Base-by-base conservation (phyloP, 2,329 filamentous ascomycete species). In the Macrophomina phaseolina region DNA sequence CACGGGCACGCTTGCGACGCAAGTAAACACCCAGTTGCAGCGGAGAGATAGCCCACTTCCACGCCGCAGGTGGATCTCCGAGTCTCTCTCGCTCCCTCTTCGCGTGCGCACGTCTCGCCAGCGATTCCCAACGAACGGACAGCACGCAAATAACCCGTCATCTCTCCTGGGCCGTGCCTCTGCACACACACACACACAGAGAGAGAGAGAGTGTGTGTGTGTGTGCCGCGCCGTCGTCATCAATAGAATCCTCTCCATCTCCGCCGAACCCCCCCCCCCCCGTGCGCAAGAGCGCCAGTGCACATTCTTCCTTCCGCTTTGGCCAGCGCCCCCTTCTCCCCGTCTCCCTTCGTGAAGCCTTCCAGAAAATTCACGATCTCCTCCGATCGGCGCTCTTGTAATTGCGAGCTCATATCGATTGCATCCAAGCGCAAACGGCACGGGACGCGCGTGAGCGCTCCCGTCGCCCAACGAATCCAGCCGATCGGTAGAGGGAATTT, bases 291-390 rank as follows among this genome's bases (percentile, higher is more conserved):
- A 38, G 23, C 23, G 23, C 23, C 23, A 23, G 23, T 23, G 23
- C 23, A 23, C 36, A 8, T 38, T 55, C 38, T 55, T 38, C 18
- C 14, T 34, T 55, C 23, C 9, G 9, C 18, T 55, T 49, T 12
- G 11, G 36, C 23, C 23, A 23, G 23, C 3, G 36, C 36, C 23
- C 46, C 49, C 16, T 8, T 52, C 23, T 9, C 23, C 12, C 48
- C 48, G 5, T 32, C 14, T n/a, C 56, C 40, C 56, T 61, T 61
- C 40, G 14, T 40, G 56, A 61, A 61, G 40, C 3, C 56, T 61
- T 61, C 56, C 23, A 34, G 56, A 61, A 61, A 5, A 23, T 61
- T 61, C 56, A 48, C 18, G 12, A 23, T 36, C 9, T 5, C 36
- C 18, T 14, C n/a, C 23, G 38, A 60, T 60, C 56, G 23, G 56